These are phyloP conservation scores for Wallacemonas rigidus DNA, from an alignment of 208 protist genomes.

Conservation along the genomic window DNA sequence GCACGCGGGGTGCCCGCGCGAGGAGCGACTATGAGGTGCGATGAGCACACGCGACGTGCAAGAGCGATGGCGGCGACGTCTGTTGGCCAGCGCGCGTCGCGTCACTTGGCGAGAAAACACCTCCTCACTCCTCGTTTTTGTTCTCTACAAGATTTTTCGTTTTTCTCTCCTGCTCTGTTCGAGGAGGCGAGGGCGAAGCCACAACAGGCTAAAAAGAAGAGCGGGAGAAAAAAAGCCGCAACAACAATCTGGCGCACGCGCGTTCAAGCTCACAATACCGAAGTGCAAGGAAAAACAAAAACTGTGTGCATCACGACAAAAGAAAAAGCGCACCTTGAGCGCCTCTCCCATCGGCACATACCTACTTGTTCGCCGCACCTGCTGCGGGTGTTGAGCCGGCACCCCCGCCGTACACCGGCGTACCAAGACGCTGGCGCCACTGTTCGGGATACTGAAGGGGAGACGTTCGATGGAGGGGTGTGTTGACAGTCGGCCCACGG, in stretches of 20 bases:
- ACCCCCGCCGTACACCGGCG: background rate
- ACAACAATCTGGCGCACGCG: background rate
- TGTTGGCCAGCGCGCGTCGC: too few species aligned
- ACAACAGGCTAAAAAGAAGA: too few species aligned
- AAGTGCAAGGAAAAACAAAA: too few species aligned
- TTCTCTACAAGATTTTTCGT: background rate
- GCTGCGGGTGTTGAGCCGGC: background rate
- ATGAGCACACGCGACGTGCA: too few species aligned
- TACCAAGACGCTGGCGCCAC: conserved; percentile 64
- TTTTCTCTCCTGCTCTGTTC: background rate
- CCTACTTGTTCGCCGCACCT: background rate
- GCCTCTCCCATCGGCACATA: background rate
- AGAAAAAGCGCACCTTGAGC: too few species aligned
- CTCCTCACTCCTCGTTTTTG: background rate
- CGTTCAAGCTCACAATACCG: too few species aligned
- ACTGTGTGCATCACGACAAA: too few species aligned
- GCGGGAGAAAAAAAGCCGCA: background rate
- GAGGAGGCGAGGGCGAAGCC: too few species aligned
- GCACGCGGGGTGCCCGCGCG: too few species aligned
- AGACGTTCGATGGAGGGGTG: conserved; percentile 65
- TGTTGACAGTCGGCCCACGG: conserved; percentile 50
- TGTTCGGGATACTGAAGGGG: conserved; percentile 78
- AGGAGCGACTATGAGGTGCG: too few species aligned
- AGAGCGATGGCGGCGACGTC: too few species aligned
- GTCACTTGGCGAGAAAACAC: too few species aligned